Evolutionary conservation across 495 filamentous ascomycete genomes (phyloP).

Genomic region (Neurospora sp.): DNA sequence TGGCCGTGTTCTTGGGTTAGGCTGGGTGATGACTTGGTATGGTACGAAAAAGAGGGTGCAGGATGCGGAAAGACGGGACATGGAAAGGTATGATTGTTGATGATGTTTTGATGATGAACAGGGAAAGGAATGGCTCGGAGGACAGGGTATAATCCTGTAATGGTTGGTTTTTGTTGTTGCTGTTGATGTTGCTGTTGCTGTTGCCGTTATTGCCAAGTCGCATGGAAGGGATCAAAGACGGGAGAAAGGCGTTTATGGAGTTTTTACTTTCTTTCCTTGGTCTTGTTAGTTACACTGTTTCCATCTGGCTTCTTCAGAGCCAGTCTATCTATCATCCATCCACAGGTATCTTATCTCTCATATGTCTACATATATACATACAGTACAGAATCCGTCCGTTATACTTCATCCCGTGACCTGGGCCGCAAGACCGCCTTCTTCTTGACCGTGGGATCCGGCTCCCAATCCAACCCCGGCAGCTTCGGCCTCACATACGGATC

Average conservation of each 20-base stretch:
- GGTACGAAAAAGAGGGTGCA: not conserved
- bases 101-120: not conserved
- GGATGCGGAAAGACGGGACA: not conserved
- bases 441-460: not conserved
- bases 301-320: not conserved
- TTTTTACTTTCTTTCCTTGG: conserved; percentile 1
- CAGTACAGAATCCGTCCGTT: not conserved
- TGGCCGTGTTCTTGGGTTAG: conserved; percentile 69
- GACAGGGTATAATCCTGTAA: not conserved
- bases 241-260: conserved; percentile 9
- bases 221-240: not conserved
- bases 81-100: not conserved
- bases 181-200: not conserved
- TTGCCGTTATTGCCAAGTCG: not conserved
- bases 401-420: not conserved
- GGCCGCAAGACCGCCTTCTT: not conserved
- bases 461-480: not conserved
- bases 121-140: not conserved
- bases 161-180: conserved; percentile 1
- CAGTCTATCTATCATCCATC: not conserved
- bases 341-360: not conserved
- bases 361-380: not conserved
- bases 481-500: not conserved
- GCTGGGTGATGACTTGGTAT: not conserved
- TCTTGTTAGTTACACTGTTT: conserved; percentile 1